Conservation (phyloP, 352 stramenopile species). For the Pythium chondricola region DNA sequence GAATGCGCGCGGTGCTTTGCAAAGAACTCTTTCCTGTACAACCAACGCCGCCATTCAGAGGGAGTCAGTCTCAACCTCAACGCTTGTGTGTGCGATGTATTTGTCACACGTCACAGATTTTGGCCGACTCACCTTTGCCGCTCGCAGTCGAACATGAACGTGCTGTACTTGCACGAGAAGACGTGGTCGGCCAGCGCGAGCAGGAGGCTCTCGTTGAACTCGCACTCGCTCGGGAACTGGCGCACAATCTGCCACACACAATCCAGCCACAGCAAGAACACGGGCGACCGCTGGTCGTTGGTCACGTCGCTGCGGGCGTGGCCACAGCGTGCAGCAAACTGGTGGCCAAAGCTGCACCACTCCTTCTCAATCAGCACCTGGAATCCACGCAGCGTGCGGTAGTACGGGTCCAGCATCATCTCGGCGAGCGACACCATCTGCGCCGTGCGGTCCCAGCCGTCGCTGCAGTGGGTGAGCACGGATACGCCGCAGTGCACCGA, state of each 20-base stretch:
- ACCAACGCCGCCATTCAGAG: background rate
- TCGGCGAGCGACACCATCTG: constrained; percentile 95
- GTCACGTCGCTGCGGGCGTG: constrained; percentile 85
- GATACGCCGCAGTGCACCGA: constrained; percentile 92
- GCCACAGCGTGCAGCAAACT: constrained; percentile 93
- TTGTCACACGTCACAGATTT: background rate
- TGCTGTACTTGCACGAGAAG: constrained; percentile 97
- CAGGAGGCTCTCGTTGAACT: constrained; percentile 94
- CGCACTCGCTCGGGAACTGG: constrained; percentile 95
- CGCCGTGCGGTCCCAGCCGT: constrained; percentile 99
- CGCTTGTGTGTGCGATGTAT: background rate
- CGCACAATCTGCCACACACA: constrained; percentile 96
- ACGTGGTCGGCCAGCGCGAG: constrained; percentile 94
- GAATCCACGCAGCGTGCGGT: constrained; percentile 96
- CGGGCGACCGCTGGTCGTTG: constrained; percentile 94
- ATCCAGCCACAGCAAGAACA: constrained; percentile 99
- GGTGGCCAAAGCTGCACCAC: constrained; percentile 98
- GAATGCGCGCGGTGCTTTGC: constrained; percentile 64
- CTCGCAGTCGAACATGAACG: constrained; percentile 97
- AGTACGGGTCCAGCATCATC: constrained; percentile 97
- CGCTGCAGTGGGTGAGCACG: constrained; percentile 97
- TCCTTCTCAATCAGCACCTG: constrained; percentile 97
- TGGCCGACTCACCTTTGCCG: constrained; percentile 51
- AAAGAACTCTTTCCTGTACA: constrained; percentile 66
- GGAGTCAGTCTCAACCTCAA: background rate